Base-by-base conservation (phyloP, 2,329 filamentous ascomycete species). In the Neofusicoccum kwambonambiense region DNA sequence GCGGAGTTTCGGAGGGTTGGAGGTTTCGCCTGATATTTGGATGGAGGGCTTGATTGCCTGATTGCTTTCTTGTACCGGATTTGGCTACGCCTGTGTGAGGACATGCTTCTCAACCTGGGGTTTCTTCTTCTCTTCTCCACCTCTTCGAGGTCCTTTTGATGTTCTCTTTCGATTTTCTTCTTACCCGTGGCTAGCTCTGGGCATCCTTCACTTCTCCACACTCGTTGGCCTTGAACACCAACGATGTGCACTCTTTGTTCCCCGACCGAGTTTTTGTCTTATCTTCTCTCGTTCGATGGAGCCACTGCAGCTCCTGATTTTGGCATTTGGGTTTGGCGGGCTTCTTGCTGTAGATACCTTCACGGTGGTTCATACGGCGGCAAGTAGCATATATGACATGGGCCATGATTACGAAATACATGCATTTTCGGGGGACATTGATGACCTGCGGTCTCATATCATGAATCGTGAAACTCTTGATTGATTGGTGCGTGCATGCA, bases 231-330 rank as follows among this genome's bases (percentile, higher is more conserved):
- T 34, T n/a, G 15, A 13, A n/a, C n/a, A 39, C 47, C n/a, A 13
- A 11, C 27, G 11, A 9, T 22, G 47, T 2, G 12, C 54, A 9
- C 47, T 12, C 49, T 44, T 39, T 35, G n/a, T 47, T 39, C 44
- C 37, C 58, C 44, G 35, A n/a, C 34, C 34, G 4, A 58, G n/a
- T n/a, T 22, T 62, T 35, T 31, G 9, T 27, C 6, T 64, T 56
- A 17, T 39, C 41, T 64, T 64, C 50, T 45, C 4, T 45, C 47
- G 17, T 37, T n/a, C 13, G 61, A 64, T 3, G 61, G 49, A 22
- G 61, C 41, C 61, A 54, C 61, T 56, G 49, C 31, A 54, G 49
- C 61, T 47, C 49, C 50, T 41, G 61, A 64, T 64, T 56, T 12
- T 11, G 50, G 61, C 61, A 64, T 64, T 15, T 52, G 61, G 61